Evolutionary conservation across 495 filamentous ascomycete genomes (phyloP), one percentile per base, ranked within the genome.

Genomic region (Aspergillus hancockii): DNA sequence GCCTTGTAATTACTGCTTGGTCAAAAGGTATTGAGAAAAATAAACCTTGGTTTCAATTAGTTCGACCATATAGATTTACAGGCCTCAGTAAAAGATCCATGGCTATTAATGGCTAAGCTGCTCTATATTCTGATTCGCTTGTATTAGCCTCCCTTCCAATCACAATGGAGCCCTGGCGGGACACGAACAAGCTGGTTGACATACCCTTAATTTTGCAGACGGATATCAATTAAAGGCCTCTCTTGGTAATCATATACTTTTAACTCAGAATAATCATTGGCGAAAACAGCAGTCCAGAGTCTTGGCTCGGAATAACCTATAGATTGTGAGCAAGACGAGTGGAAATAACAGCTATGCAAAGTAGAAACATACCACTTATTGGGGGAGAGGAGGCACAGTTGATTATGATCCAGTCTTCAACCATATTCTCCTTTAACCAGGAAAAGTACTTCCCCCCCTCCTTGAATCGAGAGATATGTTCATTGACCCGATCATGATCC

Each of bases 331-430:
- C 46, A 49, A 30, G n/a, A 49, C 23, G 3, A 22, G 19, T 47
- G 43, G 41, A 16, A 49, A 49, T 52, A 52, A 32, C 25, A 52
- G 19, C 47, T 25, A 6, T 52, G 31, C 6, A 19, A 52, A 34
- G 6, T 52, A 52, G 46, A 49, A 49, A 49, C 46, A 49, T 23
- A 49, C 46, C 49, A 14, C 8, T 9, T 14, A 25, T 52, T 31
- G 23, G 49, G 5, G 23, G 8, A 30, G 25, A 32, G 12, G 49
- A 12, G 25, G 49, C 62, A 54, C 62, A 61, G 28, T 61, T 43
- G 52, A 64, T 64, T 40, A 64, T 54, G 2, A 60, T 54, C 58
- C 62, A 64, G 53, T 64, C 61, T 22, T 60, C 32, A 10, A 64
- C 18, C 49, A 53, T 50, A n/a, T 53, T 41, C 30, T 40, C 43